Evolutionary conservation across 768 basidiomycete species (phyloP).

Genomic region (Imleria badia): DNA sequence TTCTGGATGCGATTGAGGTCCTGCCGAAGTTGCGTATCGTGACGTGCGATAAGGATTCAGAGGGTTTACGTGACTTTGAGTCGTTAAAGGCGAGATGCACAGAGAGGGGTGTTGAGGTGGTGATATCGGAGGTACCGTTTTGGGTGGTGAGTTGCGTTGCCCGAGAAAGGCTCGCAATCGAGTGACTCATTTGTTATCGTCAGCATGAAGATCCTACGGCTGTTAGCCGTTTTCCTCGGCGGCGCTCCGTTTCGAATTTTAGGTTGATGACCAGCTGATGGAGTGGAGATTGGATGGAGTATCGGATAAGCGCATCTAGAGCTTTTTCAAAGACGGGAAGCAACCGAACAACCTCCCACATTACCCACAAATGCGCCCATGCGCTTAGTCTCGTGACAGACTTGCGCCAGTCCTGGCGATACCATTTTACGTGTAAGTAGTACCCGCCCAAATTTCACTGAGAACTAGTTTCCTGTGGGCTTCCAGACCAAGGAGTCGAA

Average conservation of each 20-base stretch:
- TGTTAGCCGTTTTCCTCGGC: constrained; percentile 35
- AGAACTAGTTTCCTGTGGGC: no score
- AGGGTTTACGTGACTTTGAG: constrained; percentile 21
- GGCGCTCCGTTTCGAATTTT: constrained; percentile 38
- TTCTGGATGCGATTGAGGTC: constrained; percentile 32
- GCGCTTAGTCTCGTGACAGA: no score
- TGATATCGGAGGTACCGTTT: constrained; percentile 28
- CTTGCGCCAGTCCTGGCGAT: no score
- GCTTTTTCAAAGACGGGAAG: no score
- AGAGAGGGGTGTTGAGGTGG: constrained; percentile 30
- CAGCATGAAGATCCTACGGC: constrained; percentile 40
- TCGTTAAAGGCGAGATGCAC: constrained; percentile 29
- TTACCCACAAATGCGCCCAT: no score
- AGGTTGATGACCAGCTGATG: constrained; percentile 28
- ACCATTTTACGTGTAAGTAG: no score
- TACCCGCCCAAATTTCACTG: no score
- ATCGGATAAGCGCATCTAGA: background rate
- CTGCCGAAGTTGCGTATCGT: constrained; percentile 38
- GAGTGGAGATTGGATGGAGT: constrained; percentile 3
- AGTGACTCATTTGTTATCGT: background rate
- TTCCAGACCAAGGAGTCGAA: no score
- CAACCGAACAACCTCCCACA: no score
- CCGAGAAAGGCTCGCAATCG: background rate
- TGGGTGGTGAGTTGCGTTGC: constrained; percentile 35
- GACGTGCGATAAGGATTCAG: constrained; percentile 33